Base-by-base conservation (phyloP, 1,139 yeast species). In the Taiozyma sp. region DNA sequence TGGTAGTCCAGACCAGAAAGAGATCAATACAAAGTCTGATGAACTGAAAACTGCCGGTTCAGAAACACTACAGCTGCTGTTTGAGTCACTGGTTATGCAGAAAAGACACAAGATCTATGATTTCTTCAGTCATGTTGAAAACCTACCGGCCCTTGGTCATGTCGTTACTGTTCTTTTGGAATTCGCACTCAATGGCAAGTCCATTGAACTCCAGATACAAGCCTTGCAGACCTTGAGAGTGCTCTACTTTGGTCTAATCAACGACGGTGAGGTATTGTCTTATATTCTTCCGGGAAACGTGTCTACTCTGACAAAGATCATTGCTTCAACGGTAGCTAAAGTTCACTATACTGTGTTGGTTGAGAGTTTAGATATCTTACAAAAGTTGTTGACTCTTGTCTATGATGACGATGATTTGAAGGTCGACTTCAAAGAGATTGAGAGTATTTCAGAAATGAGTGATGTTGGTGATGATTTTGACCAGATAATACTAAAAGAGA, bases 271-370 rank as follows among this genome's bases (percentile, higher is more conserved):
- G 50, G 64, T 73, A 2, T 51, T 81, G 8, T 79, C 86, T 0
- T 66, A 74, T 51, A 72, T 83, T 46, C 63, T 82, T 16, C 89
- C 89, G 0, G 86, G 85, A 0, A 73, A 73, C 22, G 75, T 81
- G 0, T 83, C 88, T 0, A 61, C 69, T 0, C 58, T 82, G 23
- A 67, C 77, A 2, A 80, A 78, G 51, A 58, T 79, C 4, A 57
- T 79, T 0, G 63, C 69, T 0, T 61, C 64, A n/a, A 70, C 73
- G 19, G 71, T 74, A 3, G 56, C 66, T 4, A 66, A 63, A 16
- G 60, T 68, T 1, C 78, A 80, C 54, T 76, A 68, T 52, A 66
- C 67, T n/a, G 78, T 77, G 0, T 55, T 74, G 1, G 62, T 66
- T 0, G 57, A 64, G 9, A 58, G 72, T 0, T 46, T 80, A 14